Evolutionary conservation across 164 flowering plant species (phyloP).

Genomic region (Platanus orientalis): DNA sequence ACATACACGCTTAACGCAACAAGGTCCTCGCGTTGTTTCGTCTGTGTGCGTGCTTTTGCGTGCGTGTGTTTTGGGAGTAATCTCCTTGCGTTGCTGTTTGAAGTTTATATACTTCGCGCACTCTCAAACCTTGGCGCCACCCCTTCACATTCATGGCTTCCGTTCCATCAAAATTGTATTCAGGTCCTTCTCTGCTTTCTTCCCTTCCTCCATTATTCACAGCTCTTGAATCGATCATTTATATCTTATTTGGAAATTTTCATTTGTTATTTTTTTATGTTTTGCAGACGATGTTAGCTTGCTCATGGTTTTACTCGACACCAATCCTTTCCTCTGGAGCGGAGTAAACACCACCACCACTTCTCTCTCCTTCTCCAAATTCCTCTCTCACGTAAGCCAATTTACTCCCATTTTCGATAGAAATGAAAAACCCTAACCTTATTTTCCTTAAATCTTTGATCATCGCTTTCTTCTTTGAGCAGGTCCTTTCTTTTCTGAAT

Average conservation of each 20-base stretch:
- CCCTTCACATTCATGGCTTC: background rate
- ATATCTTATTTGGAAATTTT: background rate
- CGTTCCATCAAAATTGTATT: background rate
- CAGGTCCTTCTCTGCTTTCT: background rate
- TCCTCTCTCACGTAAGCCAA: slow-evolving; percentile 56
- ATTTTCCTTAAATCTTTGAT: background rate
- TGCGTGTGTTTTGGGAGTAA: too few species aligned
- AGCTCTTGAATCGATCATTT: background rate
- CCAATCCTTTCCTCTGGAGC: slow-evolving; percentile 87
- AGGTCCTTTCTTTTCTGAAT: slow-evolving; percentile 83
- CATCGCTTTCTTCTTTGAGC: slow-evolving; percentile 1
- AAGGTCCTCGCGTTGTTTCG: too few species aligned
- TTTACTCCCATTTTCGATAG: too few species aligned
- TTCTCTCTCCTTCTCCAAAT: slow-evolving; percentile 52
- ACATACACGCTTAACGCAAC: too few species aligned
- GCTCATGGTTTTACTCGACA: slow-evolving; percentile 68
- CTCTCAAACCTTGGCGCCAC: background rate
- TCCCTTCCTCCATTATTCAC: background rate
- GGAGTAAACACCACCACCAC: slow-evolving; percentile 14
- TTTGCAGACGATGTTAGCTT: slow-evolving; percentile 89
- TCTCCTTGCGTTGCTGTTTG: too few species aligned
- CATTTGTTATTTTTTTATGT: background rate
- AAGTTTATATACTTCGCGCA: too few species aligned
- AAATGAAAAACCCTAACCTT: background rate
- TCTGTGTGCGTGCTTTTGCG: too few species aligned